These are phyloP conservation scores for Irpex lacteus DNA, from an alignment of 1,284 basidiomycete genomes.

Conservation along the genomic window DNA sequence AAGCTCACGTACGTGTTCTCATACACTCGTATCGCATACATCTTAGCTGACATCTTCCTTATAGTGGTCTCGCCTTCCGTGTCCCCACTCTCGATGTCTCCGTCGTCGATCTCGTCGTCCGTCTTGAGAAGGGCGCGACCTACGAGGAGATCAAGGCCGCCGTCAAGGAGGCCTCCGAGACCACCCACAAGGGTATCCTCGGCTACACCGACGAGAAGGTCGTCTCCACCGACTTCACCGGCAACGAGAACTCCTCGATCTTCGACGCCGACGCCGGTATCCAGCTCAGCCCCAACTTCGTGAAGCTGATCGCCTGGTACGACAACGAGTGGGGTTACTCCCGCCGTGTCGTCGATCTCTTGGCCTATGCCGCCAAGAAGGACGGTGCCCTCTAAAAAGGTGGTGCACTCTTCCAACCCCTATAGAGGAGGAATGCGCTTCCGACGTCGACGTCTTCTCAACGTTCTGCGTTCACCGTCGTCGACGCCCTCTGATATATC, in stretches of 20 bases:
- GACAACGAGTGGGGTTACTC: conserved; percentile 99
- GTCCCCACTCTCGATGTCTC: conserved; percentile 97
- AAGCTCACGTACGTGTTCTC: conserved; percentile 77
- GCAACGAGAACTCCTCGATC: conserved; percentile 77
- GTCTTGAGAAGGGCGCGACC: conserved; percentile 82
- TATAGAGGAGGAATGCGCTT: background rate
- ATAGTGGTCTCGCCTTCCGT: conserved; percentile 94
- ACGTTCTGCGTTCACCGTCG: background rate
- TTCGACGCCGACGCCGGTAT: conserved; percentile 96
- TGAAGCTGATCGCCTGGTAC: conserved; percentile 96
- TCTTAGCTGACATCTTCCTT: conserved; percentile 2
- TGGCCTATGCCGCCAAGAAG: conserved; percentile 79
- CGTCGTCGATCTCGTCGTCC: conserved; percentile 96
- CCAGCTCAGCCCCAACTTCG: conserved; percentile 89
- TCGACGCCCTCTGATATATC: background rate
- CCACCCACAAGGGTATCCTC: conserved; percentile 78
- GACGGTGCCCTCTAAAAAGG: conserved; percentile 42
- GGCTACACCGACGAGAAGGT: conserved; percentile 95
- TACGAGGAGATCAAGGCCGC: conserved; percentile 93
- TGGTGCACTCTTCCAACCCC: background rate
- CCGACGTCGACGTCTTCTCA: background rate
- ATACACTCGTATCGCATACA: conserved; percentile 5
- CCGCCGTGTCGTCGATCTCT: conserved; percentile 88
- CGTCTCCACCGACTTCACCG: conserved; percentile 94
- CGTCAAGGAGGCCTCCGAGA: conserved; percentile 82